A percentile compares a stretch with the other conserved stretches of the same genome.
Conservation (phyloP, 2,329 filamentous ascomycete species). For the Xenoacremonium recifei region DNA sequence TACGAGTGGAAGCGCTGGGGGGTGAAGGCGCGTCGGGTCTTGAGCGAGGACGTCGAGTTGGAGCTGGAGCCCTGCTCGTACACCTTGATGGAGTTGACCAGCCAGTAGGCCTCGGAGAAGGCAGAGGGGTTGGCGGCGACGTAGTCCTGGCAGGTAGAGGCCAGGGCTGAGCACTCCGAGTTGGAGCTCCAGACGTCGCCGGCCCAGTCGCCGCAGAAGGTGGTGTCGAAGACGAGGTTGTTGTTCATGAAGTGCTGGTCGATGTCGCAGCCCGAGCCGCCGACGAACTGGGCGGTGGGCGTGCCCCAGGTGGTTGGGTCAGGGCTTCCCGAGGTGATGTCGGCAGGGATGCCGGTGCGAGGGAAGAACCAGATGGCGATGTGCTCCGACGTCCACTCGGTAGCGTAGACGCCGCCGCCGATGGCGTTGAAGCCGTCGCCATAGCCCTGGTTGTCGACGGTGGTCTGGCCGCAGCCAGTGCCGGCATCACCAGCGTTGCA, state of each 20-base stretch:
- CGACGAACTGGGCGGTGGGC: slow-evolving; percentile 67
- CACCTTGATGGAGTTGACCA: slow-evolving; percentile 69
- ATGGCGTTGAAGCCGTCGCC: slow-evolving; percentile 69
- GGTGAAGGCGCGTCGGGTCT: slow-evolving; percentile 12
- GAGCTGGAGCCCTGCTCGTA: slow-evolving; percentile 34
- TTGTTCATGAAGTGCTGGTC: slow-evolving; percentile 67
- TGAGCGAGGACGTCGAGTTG: slow-evolving; percentile 13
- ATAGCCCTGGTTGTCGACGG: slow-evolving; percentile 53
- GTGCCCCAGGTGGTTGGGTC: slow-evolving; percentile 67
- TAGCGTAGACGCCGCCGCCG: slow-evolving; percentile 69
- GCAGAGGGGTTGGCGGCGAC: slow-evolving; percentile 68
- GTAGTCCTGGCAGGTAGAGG: slow-evolving; percentile 66
- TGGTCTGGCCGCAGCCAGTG: slow-evolving; percentile 59
- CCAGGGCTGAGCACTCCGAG: slow-evolving; percentile 57
- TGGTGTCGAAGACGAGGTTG: slow-evolving; percentile 77
- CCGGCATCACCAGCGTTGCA: slow-evolving; percentile 56
- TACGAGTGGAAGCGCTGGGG: slow-evolving; percentile 18
- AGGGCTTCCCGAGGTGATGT: slow-evolving; percentile 59
- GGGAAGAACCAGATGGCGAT: slow-evolving; percentile 86
- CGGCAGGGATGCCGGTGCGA: slow-evolving; percentile 60
- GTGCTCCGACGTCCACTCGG: slow-evolving; percentile 69
- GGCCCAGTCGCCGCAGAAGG: slow-evolving; percentile 88
- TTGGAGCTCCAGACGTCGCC: slow-evolving; percentile 63
- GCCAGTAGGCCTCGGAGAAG: slow-evolving; percentile 75
- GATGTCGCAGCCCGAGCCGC: slow-evolving; percentile 69